These are phyloP conservation scores for Umbellularia californica DNA, from an alignment of 164 flowering plant genomes.

Conservation along the genomic window DNA sequence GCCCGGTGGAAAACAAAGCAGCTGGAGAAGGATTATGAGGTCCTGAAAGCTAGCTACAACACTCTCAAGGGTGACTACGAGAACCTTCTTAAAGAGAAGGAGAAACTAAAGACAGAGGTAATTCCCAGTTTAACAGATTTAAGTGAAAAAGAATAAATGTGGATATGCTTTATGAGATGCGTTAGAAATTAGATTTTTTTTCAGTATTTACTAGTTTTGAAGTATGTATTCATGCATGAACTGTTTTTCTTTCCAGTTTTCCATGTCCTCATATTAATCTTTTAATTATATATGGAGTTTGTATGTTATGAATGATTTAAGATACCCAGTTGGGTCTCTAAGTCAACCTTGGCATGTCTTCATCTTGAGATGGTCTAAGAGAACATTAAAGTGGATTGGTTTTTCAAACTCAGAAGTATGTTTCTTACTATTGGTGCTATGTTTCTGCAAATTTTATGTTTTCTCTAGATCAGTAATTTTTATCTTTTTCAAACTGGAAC, in stretches of 20 bases:
- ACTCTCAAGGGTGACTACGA: slow-evolving; percentile 59
- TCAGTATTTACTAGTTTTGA: background rate
- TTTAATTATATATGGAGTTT: too few species aligned
- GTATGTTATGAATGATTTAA: background rate
- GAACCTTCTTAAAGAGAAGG: slow-evolving; percentile 54
- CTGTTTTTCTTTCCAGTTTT: background rate
- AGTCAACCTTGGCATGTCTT: background rate
- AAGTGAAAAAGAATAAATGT: background rate
- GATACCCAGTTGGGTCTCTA: background rate
- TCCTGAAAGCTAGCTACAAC: slow-evolving; percentile 33
- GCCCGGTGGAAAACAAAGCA: slow-evolving; percentile 54
- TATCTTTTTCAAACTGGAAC: too few species aligned
- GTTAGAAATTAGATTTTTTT: background rate
- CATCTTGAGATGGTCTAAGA: background rate
- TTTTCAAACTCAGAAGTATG: background rate
- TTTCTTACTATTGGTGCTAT: background rate
- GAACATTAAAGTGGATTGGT: background rate
- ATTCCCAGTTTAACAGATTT: background rate
- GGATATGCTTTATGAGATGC: background rate
- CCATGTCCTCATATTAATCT: background rate
- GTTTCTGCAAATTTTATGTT: background rate
- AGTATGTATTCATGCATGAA: background rate
- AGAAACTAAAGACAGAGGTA: slow-evolving; percentile 59
- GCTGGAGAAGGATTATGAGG: slow-evolving; percentile 45
- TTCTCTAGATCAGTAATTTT: too few species aligned